Percentiles rank a stretch among this genome's conserved stretches.
These are phyloP conservation scores for Ormosia semicastrata DNA, from an alignment of 306 rosid genomes.

Conservation along the genomic window DNA sequence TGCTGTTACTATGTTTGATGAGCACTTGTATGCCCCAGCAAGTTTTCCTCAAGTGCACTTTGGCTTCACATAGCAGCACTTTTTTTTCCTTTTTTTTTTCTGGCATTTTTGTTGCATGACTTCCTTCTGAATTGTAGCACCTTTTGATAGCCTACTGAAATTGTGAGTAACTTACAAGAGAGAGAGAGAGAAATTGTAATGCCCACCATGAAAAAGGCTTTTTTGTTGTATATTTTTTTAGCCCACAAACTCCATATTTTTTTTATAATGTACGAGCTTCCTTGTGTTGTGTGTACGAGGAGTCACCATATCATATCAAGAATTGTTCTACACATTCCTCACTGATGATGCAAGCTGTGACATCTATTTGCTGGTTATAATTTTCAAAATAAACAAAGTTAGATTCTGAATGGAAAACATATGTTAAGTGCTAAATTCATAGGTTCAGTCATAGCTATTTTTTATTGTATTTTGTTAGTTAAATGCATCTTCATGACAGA, in stretches of 20 bases:
- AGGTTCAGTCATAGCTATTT: background rate
- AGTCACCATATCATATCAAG: background rate
- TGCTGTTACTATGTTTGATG: slow-evolving; percentile 39
- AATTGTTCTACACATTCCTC: background rate
- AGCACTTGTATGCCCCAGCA: slow-evolving; percentile 35
- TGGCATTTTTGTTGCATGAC: background rate
- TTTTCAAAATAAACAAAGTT: background rate
- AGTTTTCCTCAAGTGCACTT: slow-evolving; percentile 26
- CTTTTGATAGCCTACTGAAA: background rate
- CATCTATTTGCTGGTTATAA: background rate
- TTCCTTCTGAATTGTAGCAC: background rate
- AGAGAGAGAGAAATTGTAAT: background rate
- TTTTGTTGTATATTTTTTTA: background rate
- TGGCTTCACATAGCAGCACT: slow-evolving; percentile 20
- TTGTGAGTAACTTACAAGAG: background rate
- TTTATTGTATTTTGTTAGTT: background rate
- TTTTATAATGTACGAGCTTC: background rate
- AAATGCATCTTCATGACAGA: background rate
- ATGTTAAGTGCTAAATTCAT: background rate
- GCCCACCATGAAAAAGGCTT: background rate
- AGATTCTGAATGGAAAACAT: too few relatives aligned
- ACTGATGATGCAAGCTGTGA: background rate
- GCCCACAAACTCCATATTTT: background rate
- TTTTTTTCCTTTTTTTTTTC: background rate
- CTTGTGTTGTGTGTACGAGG: background rate